Conservation (phyloP, 2,329 filamentous ascomycete genomes). For the Drechslerella dactyloides region DNA sequence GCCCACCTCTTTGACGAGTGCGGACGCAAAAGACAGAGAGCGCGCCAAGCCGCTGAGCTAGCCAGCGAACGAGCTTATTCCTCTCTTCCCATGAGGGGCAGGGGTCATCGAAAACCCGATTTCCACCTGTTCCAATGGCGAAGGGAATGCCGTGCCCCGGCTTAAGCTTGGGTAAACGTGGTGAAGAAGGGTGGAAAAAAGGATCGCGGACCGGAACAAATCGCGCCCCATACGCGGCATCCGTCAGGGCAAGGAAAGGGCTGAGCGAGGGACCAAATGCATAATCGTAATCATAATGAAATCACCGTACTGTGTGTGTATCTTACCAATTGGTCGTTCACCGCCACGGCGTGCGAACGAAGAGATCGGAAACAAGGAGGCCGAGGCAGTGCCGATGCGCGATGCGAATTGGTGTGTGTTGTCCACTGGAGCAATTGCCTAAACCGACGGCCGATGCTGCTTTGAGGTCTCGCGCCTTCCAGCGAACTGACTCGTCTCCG, state of each 20-base stretch:
- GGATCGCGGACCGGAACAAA: not conserved
- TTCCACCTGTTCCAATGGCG: conserved; percentile 14
- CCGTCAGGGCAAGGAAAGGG: not conserved
- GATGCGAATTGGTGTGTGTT: conserved; percentile 2
- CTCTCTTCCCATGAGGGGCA: conserved; percentile 29
- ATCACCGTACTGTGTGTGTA: no score
- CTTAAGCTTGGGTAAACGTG: conserved; percentile 45
- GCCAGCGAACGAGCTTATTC: not conserved
- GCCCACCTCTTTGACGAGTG: conserved; percentile 14
- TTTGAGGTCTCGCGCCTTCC: conserved; percentile 17
- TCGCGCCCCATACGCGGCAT: not conserved
- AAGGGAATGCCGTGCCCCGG: conserved; percentile 19
- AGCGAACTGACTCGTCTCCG: conserved; percentile 19
- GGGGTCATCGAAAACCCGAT: conserved; percentile 34
- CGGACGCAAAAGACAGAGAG: conserved; percentile 33
- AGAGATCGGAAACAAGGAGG: conserved; percentile 13
- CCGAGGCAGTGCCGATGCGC: conserved; percentile 12
- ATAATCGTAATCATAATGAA: not conserved
- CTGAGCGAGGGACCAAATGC: not conserved
- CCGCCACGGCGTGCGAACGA: not conserved
- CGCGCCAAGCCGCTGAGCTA: conserved; percentile 13
- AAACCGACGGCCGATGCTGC: conserved; percentile 26
- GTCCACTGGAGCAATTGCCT: conserved; percentile 21
- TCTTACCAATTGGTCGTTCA: conserved; percentile 6
- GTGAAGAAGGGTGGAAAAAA: conserved; percentile 5